A percentile compares a stretch with the other conserved stretches of the same genome.
phyloP scores from a whole-genome alignment of 2,329 filamentous ascomycete species.

The Fusarium protoensiforme region DNA sequence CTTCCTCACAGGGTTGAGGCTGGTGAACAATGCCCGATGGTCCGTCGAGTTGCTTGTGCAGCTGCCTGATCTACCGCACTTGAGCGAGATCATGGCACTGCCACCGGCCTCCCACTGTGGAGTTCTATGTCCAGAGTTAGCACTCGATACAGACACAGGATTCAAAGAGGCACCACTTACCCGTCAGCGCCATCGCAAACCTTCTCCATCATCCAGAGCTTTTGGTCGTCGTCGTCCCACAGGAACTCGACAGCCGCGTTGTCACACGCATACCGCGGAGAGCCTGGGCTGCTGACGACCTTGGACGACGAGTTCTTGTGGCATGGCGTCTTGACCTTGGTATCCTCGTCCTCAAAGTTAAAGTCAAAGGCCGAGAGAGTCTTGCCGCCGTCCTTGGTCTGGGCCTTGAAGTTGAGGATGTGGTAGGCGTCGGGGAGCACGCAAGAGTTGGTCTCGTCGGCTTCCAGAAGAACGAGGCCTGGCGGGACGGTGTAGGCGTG shows the following conservation, averaged over 20 bases:
- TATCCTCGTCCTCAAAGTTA: conserved; percentile 53
- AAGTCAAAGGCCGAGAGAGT: conserved; percentile 52
- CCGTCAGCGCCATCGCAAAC: conserved; percentile 53
- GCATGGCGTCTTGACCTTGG: conserved; percentile 55
- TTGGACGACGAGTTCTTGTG: conserved; percentile 55
- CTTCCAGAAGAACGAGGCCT: conserved; percentile 39
- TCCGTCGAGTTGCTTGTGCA: conserved; percentile 47
- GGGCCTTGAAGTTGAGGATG: conserved; percentile 51
- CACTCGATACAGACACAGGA: not conserved
- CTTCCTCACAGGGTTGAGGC: conserved; percentile 43
- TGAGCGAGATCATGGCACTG: conserved; percentile 34
- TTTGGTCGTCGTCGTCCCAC: conserved; percentile 44
- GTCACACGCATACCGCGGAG: conserved; percentile 57
- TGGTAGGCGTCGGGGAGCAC: conserved; percentile 52
- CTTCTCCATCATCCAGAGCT: conserved; percentile 57
- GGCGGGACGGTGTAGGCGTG: conserved; percentile 44
- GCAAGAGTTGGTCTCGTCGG: conserved; percentile 45
- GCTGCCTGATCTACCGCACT: conserved; percentile 30
- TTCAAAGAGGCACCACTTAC: conserved; percentile 42
- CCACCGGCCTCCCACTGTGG: conserved; percentile 48
- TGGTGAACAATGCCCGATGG: conserved; percentile 44
- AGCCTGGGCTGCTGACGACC: conserved; percentile 36
- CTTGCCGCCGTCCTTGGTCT: conserved; percentile 48
- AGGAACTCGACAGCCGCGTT: conserved; percentile 56
- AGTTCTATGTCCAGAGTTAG: conserved; percentile 31